Base-by-base conservation (phyloP, 2,329 filamentous ascomycete genomes). In the Parascedosporium putredinis region DNA sequence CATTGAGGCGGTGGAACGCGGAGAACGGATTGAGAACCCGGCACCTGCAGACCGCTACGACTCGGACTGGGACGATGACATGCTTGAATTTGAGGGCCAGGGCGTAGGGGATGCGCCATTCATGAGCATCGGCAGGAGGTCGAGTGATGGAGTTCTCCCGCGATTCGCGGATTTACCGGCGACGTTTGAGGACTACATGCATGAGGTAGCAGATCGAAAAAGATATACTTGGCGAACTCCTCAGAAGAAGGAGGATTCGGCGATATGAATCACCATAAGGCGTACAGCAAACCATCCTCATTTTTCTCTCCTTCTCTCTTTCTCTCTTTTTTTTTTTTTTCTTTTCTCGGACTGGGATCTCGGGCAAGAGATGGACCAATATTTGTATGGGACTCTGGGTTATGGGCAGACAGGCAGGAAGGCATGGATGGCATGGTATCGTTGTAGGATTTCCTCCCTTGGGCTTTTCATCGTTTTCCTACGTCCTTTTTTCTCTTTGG, bases 31-130 rank as follows among this genome's bases (percentile, higher is more conserved):
- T 31, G 31, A 50, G 25, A 33, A 36, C 12, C 49, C 49, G 2
- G 43, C 34, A 18, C 49, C 49, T 25, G 4, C 25, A n/a, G 49
- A 50, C 23, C 43, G 43, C 14, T 40, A 50, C 20, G 49, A 50
- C 33, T 46, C 31, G 16, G 49, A 50, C 24, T 24, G 23, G 18
- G 49, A 46, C 4, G 49, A 40, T 16, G 22, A 18, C 20, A n/a
- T 18, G 6, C 34, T 29, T 10, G 49, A 42, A 1, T n/a, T 24
- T 6, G 49, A 45, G 8, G 42, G 25, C n/a, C 24, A 12, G 24
- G 33, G 22, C 5, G 23, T 45, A 2, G 33, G 25, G 5, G 12
- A n/a, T 7, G 43, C 22, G 31, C 40, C 23, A 7, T 50, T 29
- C 3, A 24, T 40, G 8, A 18, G 14, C 16, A 22, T 50, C 9